phyloP scores from a whole-genome alignment of 345 rosid genomes.

The Triadica sebifera region DNA sequence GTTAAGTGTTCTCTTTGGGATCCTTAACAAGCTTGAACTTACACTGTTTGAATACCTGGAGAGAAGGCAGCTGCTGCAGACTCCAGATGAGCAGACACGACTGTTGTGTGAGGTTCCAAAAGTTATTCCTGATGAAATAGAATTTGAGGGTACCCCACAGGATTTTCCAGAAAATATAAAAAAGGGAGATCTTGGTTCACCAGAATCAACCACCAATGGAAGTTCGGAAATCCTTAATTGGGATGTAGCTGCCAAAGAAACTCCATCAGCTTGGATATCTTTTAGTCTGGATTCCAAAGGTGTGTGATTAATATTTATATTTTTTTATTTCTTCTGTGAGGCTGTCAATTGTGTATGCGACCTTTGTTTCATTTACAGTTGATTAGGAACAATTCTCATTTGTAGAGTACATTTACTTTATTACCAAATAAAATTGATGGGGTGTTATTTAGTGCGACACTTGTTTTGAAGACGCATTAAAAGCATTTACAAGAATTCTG shows the following conservation, averaged over 20 bases:
- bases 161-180: slow-evolving; percentile 31
- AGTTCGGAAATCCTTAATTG: slow-evolving; percentile 29
- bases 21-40: slow-evolving; percentile 55
- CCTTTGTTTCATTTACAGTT: not conserved
- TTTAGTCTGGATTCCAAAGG: slow-evolving; percentile 31
- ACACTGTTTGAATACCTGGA: slow-evolving; percentile 75
- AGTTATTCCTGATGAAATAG: slow-evolving; percentile 57
- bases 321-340: not conserved
- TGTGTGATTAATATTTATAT: slow-evolving; percentile 17
- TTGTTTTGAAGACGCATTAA: not conserved
- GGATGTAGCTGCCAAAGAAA: slow-evolving; percentile 26
- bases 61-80: slow-evolving; percentile 62
- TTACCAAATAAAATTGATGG: not conserved
- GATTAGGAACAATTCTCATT: not conserved
- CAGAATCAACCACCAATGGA: slow-evolving; percentile 26
- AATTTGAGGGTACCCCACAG: slow-evolving; percentile 31
- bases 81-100: slow-evolving; percentile 61
- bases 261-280: slow-evolving; percentile 27
- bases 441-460: not conserved
- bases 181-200: slow-evolving; percentile 25
- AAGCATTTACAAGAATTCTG: not conserved
- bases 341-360: not conserved
- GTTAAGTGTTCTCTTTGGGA: slow-evolving; percentile 12
- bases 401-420: not conserved
- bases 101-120: slow-evolving; percentile 59